Base-by-base conservation (phyloP, 2,329 filamentous ascomycete species). In the Plectosphaerella plurivora region DNA sequence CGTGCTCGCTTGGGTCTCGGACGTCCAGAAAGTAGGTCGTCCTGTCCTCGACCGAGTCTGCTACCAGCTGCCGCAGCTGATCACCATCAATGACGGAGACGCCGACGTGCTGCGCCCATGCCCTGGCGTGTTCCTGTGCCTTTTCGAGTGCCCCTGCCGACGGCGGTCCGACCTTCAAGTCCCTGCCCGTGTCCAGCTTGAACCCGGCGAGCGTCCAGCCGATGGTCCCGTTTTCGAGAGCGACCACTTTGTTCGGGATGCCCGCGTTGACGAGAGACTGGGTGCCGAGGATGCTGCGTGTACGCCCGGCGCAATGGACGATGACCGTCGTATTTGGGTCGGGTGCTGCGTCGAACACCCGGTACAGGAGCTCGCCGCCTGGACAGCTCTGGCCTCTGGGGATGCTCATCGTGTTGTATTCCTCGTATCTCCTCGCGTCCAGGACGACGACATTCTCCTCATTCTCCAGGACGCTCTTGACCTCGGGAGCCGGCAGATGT, bases 361-460 rank as follows among this genome's bases (percentile, higher is more conserved):
- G 62, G 56, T 64, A 65, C 1, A 64, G 20, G 12, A 65, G 53
- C 51, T 65, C 63, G 39, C 63, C 64, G 2, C 64, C 64, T 3
- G 64, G 64, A 51, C 64, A 67, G 48, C 64, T 67, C 20, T 59
- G 61, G 11, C 64, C 64, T 9, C 53, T 51, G 2, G 64, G 64
- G 24, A 67, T 65, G 49, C 64, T 65, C 64, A 67, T 67, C 3
- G 63, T 66, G 39, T 63, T 57, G 47, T 62, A 66, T 44, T 66
- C 64, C 18, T 58, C 58, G 35, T 59, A 66, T 3, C 63, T 57
- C n/a, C 64, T 54, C 5, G 60, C 62, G 52, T 66, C 64, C 15
- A 66, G 47, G n/a, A 66, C 57, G 7, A 61, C 60, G 7, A 61
- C 58, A 36, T 65, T 52, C 1, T 42, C n/a, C 2, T 60, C 52